A percentile compares a stretch with the other conserved stretches of the same genome.
phyloP scores from a whole-genome alignment of 345 rosid species.

The Diplotaxis tenuifolia region DNA sequence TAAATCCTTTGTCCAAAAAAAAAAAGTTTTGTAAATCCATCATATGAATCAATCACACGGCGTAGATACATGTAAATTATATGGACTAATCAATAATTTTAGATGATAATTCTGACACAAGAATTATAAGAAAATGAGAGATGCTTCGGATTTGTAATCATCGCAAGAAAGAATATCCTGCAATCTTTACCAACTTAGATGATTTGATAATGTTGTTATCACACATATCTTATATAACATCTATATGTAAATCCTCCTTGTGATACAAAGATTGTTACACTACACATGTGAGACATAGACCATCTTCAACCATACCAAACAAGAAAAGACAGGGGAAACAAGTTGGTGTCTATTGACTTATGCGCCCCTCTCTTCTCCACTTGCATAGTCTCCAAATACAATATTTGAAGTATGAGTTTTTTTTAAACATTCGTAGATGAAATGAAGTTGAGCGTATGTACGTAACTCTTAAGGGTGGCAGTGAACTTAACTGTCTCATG shows the following conservation, averaged over 20 bases:
- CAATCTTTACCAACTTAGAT: conserved; percentile 27
- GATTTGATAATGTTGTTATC: not conserved
- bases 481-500: not conserved
- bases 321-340: conserved; percentile 31
- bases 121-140: conserved; percentile 19
- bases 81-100: conserved; percentile 7
- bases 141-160: conserved; percentile 27
- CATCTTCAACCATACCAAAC: conserved; percentile 22
- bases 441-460: not conserved
- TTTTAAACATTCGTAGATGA: not conserved
- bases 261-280: conserved; percentile 17
- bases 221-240: not conserved
- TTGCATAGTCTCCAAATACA: conserved; percentile 22
- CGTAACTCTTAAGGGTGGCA: not conserved
- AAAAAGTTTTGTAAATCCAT: not conserved
- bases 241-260: conserved; percentile 32
- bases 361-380: conserved; percentile 28
- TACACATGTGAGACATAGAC: conserved; percentile 32
- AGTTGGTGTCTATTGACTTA: conserved; percentile 38
- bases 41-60: conserved; percentile 27
- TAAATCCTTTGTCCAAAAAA: too few species aligned
- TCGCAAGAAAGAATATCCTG: conserved; percentile 9
- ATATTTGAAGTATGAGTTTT: not conserved
- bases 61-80: conserved; percentile 16
- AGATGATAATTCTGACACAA: conserved; percentile 26